These are phyloP conservation scores for Sporothrix luriei DNA, from an alignment of 2,329 filamentous ascomycete species.

Conservation along the genomic window DNA sequence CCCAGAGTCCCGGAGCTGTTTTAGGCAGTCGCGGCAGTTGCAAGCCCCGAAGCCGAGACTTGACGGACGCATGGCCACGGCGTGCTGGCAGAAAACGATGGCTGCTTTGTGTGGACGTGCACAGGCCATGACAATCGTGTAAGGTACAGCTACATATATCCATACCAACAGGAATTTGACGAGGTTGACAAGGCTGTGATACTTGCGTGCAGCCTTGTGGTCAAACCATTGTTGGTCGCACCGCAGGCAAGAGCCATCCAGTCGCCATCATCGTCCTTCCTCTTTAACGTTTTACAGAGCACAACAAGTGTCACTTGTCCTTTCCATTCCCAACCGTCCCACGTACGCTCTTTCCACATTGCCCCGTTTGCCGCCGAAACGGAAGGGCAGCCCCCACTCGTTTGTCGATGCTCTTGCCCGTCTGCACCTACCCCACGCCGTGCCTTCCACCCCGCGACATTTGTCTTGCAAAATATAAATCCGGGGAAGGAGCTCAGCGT, in stretches of 20 bases:
- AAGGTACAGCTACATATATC: not conserved
- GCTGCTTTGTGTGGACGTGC: too few relatives aligned
- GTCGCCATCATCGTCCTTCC: not conserved
- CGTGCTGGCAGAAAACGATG: not conserved
- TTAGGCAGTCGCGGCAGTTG: conserved; percentile 30
- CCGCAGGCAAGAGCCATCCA: not conserved
- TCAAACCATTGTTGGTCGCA: not conserved
- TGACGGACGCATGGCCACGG: not conserved
- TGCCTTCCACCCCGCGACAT: conserved; percentile 17
- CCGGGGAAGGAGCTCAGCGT: conserved; percentile 17
- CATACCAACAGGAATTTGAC: not conserved
- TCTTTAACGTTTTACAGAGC: too few relatives aligned
- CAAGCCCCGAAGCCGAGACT: conserved; percentile 30
- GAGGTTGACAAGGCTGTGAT: conserved; percentile 16
- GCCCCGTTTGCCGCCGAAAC: conserved; percentile 16
- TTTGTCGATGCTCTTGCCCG: not conserved
- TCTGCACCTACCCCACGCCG: not conserved
- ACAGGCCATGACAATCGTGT: too few relatives aligned
- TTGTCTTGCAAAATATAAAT: conserved; percentile 20
- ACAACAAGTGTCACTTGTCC: not conserved
- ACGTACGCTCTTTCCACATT: not conserved
- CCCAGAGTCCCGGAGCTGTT: conserved; percentile 9
- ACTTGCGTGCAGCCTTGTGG: conserved; percentile 15
- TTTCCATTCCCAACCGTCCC: not conserved
- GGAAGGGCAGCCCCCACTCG: conserved; percentile 9